Conservation (phyloP, 441 rosid species). For the Syzygium syzygioides region DNA sequence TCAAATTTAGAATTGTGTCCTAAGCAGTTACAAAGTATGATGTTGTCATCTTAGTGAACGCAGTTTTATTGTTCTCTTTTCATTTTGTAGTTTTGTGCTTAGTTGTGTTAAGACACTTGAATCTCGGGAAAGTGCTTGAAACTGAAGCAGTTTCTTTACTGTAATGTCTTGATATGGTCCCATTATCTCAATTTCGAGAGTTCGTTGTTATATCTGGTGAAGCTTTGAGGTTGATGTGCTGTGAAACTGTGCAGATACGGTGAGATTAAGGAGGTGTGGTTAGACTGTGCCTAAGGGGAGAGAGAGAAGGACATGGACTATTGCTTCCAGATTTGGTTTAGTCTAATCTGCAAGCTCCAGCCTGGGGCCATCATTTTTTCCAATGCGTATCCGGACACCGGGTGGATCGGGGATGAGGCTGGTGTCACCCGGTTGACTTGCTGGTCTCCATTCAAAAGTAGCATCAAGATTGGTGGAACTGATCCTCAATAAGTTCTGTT, state of each 20-base stretch:
- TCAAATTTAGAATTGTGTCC: too few relatives aligned
- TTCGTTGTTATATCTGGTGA: background rate
- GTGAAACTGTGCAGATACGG: slow-evolving; percentile 49
- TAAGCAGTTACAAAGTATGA: too few relatives aligned
- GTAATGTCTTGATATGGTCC: background rate
- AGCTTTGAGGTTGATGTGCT: background rate
- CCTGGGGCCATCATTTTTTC: slow-evolving; percentile 77
- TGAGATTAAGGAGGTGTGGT: slow-evolving; percentile 66
- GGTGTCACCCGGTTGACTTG: slow-evolving; percentile 65
- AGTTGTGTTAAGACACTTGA: too few relatives aligned
- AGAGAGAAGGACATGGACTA: slow-evolving; percentile 78
- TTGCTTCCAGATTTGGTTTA: slow-evolving; percentile 68
- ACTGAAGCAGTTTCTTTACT: too few relatives aligned
- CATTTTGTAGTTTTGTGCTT: too few relatives aligned
- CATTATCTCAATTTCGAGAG: background rate
- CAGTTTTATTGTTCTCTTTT: too few relatives aligned
- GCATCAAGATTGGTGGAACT: slow-evolving; percentile 50
- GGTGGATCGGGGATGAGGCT: slow-evolving; percentile 85
- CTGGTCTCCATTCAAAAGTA: slow-evolving; percentile 82
- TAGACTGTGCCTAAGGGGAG: slow-evolving; percentile 86
- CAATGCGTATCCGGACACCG: slow-evolving; percentile 75
- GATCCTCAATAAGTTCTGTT: slow-evolving; percentile 42
- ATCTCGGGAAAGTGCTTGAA: too few relatives aligned
- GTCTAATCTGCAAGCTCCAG: slow-evolving; percentile 71
- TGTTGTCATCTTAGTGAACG: too few relatives aligned